These are phyloP conservation scores for Botryotinia narcissicola DNA, from an alignment of 2,329 filamentous ascomycete genomes.

Conservation along the genomic window DNA sequence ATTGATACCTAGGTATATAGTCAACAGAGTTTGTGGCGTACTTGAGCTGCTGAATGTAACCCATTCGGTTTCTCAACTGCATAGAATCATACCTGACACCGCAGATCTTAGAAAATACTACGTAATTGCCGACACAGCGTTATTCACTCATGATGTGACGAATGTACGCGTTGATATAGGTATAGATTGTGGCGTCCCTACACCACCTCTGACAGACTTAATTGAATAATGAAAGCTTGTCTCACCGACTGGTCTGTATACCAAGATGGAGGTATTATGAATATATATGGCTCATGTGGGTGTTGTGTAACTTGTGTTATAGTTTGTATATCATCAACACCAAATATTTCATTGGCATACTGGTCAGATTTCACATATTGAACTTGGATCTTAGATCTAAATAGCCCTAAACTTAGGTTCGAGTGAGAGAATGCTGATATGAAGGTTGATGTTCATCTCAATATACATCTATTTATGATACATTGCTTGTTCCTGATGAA, in stretches of 20 bases:
- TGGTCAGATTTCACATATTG: not conserved
- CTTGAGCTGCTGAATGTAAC: conserved; percentile 35
- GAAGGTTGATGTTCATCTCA: not conserved
- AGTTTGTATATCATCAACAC: not conserved
- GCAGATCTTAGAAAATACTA: not conserved
- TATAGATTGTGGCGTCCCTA: too few relatives aligned
- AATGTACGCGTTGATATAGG: too few relatives aligned
- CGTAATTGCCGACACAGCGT: not conserved
- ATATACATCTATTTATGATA: not conserved
- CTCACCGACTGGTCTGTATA: not conserved
- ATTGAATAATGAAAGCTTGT: not conserved
- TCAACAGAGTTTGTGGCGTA: conserved; percentile 34
- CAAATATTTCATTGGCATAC: not conserved
- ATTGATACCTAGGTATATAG: conserved; percentile 18
- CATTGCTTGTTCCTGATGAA: not conserved
- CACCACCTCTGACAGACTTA: not conserved
- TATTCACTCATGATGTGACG: too few relatives aligned
- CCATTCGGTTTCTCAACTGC: conserved; percentile 2
- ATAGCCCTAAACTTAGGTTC: not conserved
- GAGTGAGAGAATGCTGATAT: not conserved
- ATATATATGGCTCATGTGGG: not conserved
- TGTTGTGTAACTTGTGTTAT: not conserved
- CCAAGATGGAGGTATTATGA: not conserved
- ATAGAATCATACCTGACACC: conserved; percentile 11
- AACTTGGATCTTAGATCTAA: not conserved